These are phyloP conservation scores for Trichoderma reesei DNA, from an alignment of 495 filamentous ascomycete genomes.

Conservation along the genomic window DNA sequence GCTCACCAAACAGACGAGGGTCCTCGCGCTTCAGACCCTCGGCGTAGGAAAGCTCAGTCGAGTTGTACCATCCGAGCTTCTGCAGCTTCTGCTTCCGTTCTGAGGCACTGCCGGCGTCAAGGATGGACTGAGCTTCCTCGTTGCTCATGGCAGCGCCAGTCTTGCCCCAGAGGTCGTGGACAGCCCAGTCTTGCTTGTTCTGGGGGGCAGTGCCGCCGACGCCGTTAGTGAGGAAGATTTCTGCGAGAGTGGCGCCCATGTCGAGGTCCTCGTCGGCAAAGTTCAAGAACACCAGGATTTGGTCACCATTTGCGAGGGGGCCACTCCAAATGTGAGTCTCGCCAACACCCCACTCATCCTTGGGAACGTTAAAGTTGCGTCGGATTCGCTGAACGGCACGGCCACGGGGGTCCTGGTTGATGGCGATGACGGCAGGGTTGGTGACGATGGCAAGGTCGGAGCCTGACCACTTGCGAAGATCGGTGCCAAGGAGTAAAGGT, in stretches of 20 bases:
- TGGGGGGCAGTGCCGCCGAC: constrained; percentile 26
- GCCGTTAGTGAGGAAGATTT: constrained; percentile 43
- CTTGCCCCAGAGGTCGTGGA: constrained; percentile 49
- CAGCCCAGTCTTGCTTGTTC: constrained; percentile 36
- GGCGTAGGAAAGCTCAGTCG: background rate
- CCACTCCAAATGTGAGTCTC: constrained; percentile 43
- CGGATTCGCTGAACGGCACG: constrained; percentile 27
- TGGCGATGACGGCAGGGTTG: constrained; percentile 43
- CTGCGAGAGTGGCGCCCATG: constrained; percentile 43
- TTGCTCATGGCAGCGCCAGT: constrained; percentile 32
- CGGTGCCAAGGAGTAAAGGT: constrained; percentile 24
- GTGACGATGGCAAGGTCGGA: constrained; percentile 46
- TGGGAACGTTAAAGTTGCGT: constrained; percentile 20
- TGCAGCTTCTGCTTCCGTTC: background rate
- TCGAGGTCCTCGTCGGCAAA: constrained; percentile 19
- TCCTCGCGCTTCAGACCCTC: constrained; percentile 8
- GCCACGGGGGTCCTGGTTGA: constrained; percentile 35
- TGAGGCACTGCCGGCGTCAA: constrained; percentile 18
- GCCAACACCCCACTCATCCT: constrained; percentile 17
- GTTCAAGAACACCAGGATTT: constrained; percentile 39
- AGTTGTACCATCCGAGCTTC: constrained; percentile 7
- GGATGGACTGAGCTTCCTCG: constrained; percentile 32
- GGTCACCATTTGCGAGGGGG: constrained; percentile 24
- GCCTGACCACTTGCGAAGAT: constrained; percentile 32
- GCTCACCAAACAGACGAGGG: constrained; percentile 10